phyloP scores from a whole-genome alignment of 345 rosid species.

The Eutrema yunnanense region DNA sequence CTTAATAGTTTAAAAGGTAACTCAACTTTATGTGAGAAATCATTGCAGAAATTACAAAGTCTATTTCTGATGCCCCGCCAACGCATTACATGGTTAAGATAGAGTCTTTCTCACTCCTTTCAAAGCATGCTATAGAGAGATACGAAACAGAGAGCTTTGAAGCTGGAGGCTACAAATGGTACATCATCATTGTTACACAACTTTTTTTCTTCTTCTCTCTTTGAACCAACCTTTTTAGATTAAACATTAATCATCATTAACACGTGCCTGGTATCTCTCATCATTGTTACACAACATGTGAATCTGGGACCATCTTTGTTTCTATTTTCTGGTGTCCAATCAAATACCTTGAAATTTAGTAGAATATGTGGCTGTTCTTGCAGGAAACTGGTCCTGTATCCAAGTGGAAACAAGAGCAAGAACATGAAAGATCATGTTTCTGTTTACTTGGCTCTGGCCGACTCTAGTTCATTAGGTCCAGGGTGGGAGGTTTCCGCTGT shows the following conservation, averaged over 20 bases:
- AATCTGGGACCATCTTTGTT: slow-evolving; percentile 1
- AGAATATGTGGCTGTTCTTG: not conserved
- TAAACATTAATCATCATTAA: not conserved
- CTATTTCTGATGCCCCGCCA: slow-evolving; percentile 45
- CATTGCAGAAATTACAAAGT: slow-evolving; percentile 33
- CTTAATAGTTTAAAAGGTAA: not conserved
- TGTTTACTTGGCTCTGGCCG: slow-evolving; percentile 42
- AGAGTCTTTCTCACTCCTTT: slow-evolving; percentile 42
- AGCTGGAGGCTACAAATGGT: slow-evolving; percentile 79
- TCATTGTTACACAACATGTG: not conserved
- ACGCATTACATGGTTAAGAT: slow-evolving; percentile 47
- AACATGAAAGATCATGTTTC: slow-evolving; percentile 46
- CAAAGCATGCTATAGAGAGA: slow-evolving; percentile 37
- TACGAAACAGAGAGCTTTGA: slow-evolving; percentile 60
- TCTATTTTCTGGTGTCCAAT: not conserved
- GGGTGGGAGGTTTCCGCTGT: slow-evolving; percentile 49
- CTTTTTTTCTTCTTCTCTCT: not conserved
- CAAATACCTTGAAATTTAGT: not conserved
- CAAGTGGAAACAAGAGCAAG: slow-evolving; percentile 63
- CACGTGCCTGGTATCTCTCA: not conserved
- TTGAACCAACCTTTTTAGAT: not conserved
- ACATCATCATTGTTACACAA: not conserved
- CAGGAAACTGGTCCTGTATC: slow-evolving; percentile 55
- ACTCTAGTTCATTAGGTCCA: slow-evolving; percentile 34
- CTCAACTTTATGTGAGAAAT: not conserved